Conservation (phyloP, 805 yeast species). For the Priceomyces carsonii region DNA sequence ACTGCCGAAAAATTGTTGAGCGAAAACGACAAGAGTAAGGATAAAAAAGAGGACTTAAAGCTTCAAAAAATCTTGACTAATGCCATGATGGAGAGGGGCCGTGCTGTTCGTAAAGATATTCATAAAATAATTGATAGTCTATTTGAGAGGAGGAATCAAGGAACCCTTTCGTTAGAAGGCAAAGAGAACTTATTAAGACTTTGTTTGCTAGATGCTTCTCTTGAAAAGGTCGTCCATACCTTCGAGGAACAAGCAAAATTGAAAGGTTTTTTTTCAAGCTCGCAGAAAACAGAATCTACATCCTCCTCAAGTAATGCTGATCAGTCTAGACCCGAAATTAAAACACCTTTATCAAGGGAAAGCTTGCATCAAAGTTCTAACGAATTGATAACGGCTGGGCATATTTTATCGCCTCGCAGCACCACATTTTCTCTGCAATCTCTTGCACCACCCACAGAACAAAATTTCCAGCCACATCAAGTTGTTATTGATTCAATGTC, state of each 20-base stretch:
- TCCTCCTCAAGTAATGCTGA: neutral
- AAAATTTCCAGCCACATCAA: slow-evolving; percentile 58
- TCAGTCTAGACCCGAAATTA: slow-evolving; percentile 1
- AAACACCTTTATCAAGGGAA: slow-evolving; percentile 14
- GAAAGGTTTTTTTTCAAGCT: slow-evolving; percentile 4
- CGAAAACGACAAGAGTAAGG: slow-evolving; percentile 38
- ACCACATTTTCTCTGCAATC: slow-evolving; percentile 18
- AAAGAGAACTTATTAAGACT: slow-evolving; percentile 55
- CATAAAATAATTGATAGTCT: slow-evolving; percentile 53
- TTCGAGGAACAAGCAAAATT: slow-evolving; percentile 43
- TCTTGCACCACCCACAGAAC: slow-evolving; percentile 22
- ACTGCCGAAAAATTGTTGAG: slow-evolving; percentile 67
- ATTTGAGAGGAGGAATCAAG: slow-evolving; percentile 46
- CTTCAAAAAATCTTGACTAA: slow-evolving; percentile 47
- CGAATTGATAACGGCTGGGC: slow-evolving; percentile 54
- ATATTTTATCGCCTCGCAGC: slow-evolving; percentile 49
- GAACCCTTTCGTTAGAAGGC: slow-evolving; percentile 52
- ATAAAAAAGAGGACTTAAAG: slow-evolving; percentile 35
- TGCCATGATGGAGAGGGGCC: slow-evolving; percentile 53
- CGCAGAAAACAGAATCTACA: neutral
- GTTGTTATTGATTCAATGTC: slow-evolving; percentile 67
- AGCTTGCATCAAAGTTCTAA: slow-evolving; percentile 49
- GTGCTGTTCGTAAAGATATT: slow-evolving; percentile 49
- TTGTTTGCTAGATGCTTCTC: slow-evolving; percentile 54
- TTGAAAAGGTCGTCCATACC: slow-evolving; percentile 52